These are phyloP conservation scores for Plasmodium relictum DNA, from an alignment of 169 alveolate species.

Conservation along the genomic window DNA sequence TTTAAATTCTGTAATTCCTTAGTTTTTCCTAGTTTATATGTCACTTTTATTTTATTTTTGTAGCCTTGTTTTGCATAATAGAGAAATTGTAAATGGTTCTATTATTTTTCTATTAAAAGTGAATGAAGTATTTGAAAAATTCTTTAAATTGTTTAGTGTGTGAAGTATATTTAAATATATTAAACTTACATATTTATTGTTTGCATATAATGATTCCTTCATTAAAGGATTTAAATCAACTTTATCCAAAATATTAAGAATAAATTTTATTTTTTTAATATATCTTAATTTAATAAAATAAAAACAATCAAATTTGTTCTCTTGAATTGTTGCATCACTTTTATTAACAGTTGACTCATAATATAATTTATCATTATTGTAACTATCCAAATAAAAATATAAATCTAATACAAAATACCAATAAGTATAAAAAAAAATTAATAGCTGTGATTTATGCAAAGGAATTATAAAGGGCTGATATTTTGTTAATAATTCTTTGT, in stretches of 20 bases:
- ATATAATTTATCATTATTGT: too few relatives aligned
- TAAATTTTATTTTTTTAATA: constrained; percentile 18
- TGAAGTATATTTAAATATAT: constrained; percentile 21
- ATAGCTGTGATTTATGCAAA: constrained; percentile 63
- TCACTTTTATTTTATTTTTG: neutral
- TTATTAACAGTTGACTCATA: neutral
- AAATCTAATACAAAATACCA: constrained; percentile 30
- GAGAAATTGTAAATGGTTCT: constrained; percentile 64
- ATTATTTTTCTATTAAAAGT: constrained; percentile 35
- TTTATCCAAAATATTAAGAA: constrained; percentile 22
- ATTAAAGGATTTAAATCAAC: constrained; percentile 23
- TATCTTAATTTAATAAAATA: constrained; percentile 32
- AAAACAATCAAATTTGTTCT: neutral
- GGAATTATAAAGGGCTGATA: constrained; percentile 17
- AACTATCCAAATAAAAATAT: neutral
- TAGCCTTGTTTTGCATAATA: constrained; percentile 38
- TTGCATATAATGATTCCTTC: constrained; percentile 35
- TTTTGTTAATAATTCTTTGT: constrained; percentile 14
- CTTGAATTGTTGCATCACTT: neutral
- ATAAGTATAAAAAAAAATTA: constrained; percentile 58
- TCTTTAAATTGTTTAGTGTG: constrained; percentile 6
- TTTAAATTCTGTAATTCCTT: too few relatives aligned
- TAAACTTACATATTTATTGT: constrained; percentile 15
- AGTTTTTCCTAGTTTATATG: neutral
- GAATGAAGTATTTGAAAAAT: neutral